Evolutionary conservation across 495 filamentous ascomycete genomes (phyloP).

Genomic region (Xylaria curta): DNA sequence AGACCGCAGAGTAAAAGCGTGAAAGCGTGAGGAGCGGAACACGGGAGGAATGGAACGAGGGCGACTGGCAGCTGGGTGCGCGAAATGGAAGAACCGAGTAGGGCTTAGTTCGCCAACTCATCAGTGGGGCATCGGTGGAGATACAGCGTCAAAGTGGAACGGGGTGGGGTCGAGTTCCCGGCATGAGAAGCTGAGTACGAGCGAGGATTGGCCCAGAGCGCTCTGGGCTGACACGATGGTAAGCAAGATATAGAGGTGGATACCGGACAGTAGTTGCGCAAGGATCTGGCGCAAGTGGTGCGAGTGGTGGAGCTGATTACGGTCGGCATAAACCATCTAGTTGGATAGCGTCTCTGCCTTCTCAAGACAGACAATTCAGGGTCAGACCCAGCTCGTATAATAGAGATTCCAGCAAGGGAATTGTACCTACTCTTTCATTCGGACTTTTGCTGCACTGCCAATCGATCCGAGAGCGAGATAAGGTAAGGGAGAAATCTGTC

Average conservation of each 20-base stretch:
- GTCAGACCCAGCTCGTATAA: slow-evolving; percentile 12
- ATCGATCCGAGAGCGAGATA: neutral
- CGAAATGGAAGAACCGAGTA: slow-evolving; percentile 14
- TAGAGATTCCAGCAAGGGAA: slow-evolving; percentile 9
- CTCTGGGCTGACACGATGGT: slow-evolving; percentile 41
- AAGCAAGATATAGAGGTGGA: slow-evolving; percentile 34
- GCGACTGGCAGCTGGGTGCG: slow-evolving; percentile 13
- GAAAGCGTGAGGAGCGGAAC: neutral
- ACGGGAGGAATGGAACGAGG: slow-evolving; percentile 11
- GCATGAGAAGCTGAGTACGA: slow-evolving; percentile 27
- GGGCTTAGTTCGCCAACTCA: slow-evolving; percentile 39
- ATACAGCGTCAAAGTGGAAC: slow-evolving; percentile 33
- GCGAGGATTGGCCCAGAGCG: slow-evolving; percentile 39
- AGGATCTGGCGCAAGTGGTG: slow-evolving; percentile 23
- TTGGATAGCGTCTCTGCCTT: slow-evolving; percentile 26
- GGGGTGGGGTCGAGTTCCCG: slow-evolving; percentile 28
- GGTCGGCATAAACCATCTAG: slow-evolving; percentile 29
- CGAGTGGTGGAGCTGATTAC: slow-evolving; percentile 27
- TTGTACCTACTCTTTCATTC: neutral
- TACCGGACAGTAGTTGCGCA: slow-evolving; percentile 16
- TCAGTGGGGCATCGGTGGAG: slow-evolving; percentile 36
- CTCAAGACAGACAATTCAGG: neutral
- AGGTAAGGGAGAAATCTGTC: neutral
- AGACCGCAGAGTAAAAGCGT: slow-evolving; percentile 9
- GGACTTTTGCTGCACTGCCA: neutral